These are phyloP conservation scores for Benincasa hispida DNA, from an alignment of 306 rosid species.

Conservation along the genomic window DNA sequence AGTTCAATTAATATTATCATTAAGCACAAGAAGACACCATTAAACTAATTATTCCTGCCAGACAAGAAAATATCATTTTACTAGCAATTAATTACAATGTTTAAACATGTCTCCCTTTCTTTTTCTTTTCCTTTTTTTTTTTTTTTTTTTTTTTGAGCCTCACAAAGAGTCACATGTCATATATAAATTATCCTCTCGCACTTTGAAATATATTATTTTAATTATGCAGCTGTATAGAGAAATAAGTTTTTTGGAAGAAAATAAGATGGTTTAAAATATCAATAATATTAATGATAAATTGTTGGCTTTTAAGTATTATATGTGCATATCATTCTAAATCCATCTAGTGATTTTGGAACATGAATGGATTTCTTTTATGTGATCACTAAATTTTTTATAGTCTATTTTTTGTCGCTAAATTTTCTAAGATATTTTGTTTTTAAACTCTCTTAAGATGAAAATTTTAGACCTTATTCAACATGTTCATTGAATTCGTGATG, in stretches of 20 bases:
- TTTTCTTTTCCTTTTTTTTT: no score
- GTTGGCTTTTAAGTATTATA: background rate
- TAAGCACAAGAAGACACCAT: background rate
- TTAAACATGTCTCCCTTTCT: slow-evolving; percentile 33
- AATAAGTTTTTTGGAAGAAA: background rate
- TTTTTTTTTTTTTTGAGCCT: no score
- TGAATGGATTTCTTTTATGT: no score
- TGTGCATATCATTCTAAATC: no score
- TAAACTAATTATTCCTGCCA: background rate
- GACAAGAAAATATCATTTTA: slow-evolving; percentile 3
- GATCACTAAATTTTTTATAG: no score
- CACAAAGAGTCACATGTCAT: slow-evolving; percentile 45
- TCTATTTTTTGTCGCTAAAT: no score
- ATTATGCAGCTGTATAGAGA: slow-evolving; percentile 27
- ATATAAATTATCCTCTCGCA: slow-evolving; percentile 31
- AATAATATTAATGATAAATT: background rate
- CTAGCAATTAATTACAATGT: slow-evolving; percentile 32
- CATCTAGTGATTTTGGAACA: background rate
- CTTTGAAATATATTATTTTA: slow-evolving; percentile 33
- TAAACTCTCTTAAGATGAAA: no score
- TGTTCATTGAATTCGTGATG: no score
- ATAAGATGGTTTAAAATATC: background rate
- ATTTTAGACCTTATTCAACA: no score
- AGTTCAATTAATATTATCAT: background rate
- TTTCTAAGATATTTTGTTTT: no score